phyloP scores from a whole-genome alignment of 192 early-diverging fungal genomes.

The Dispira parvispora region DNA sequence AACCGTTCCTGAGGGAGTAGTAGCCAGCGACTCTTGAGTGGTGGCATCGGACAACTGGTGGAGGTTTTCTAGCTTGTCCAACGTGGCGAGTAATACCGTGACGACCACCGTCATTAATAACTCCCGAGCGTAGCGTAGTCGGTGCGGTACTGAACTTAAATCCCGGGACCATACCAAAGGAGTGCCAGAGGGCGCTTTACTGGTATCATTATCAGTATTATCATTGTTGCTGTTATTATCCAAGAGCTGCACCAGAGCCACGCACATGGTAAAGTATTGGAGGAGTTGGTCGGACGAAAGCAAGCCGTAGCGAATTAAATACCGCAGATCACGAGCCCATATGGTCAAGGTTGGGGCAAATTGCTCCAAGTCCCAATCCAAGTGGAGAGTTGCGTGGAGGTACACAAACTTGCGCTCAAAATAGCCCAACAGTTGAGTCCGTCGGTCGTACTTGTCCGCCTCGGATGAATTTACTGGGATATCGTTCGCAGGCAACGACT shows the following conservation, averaged over 20 bases:
- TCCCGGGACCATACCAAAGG: background rate
- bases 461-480: background rate
- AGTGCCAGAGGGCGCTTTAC: background rate
- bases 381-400: background rate
- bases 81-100: background rate
- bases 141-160: background rate
- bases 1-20: background rate
- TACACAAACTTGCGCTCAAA: slow-evolving; percentile 3
- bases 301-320: background rate
- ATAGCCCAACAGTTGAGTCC: background rate
- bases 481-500: background rate
- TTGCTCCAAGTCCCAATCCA: slow-evolving; percentile 1
- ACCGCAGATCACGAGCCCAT: background rate
- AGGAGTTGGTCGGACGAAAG: background rate
- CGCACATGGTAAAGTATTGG: background rate
- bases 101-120: background rate
- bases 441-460: background rate
- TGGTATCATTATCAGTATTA: background rate
- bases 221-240: background rate
- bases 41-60: background rate
- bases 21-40: background rate
- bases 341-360: background rate
- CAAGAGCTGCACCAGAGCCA: background rate
- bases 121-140: slow-evolving; percentile 1
- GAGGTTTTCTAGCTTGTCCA: background rate